Evolutionary conservation across 129 eudicot genomes (phyloP), one percentile per base, ranked within the genome.

Genomic region (Apium graveolens): DNA sequence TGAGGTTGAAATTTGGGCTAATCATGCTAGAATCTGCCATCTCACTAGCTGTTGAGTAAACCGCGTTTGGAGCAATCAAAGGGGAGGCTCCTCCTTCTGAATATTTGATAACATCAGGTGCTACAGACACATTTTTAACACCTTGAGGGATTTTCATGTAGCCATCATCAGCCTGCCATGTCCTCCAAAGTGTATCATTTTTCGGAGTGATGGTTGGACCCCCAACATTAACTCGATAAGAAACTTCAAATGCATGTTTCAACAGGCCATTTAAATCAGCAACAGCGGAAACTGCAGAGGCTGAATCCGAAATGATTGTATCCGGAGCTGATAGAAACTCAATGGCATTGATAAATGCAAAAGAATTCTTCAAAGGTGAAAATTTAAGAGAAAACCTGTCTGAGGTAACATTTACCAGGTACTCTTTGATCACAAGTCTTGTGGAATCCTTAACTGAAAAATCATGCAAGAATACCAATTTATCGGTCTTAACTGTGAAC

Each of bases 241-340:
- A 78, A 24, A 92, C 90, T 77, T 96, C 91, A 37, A 96, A 70
- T 0, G 90, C 94, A 35, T 72, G 84, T 27, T 41, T 80, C 11
- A 85, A 74, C 70, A 91, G 71, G 46, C 96, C 97, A 26, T n/a
- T 82, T 70, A 88, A 85, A 42, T 83, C 89, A 1, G 91, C 91
- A 0, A 44, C 83, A 8, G 94, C 90, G 38, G 89, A 86, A 42
- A 95, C 84, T 2, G 87, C 38, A 20, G 93, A 76, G 44, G 96
- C 98, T 1, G 88, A 83, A 80, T 91, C 92, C 8, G 96, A 80
- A 74, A 95, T 80, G 44, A 95, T 89, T 78, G 81, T 87, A 39
- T 86, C 85, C 11, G 99, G 97, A 48, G 92, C 92, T 18, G 99
- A 92, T 57, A 92, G 86, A 71, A 96, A 81, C 87, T 92, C 97